Conservation (phyloP, 1,139 yeast genomes). For the Yamadazyma trypodendri region DNA sequence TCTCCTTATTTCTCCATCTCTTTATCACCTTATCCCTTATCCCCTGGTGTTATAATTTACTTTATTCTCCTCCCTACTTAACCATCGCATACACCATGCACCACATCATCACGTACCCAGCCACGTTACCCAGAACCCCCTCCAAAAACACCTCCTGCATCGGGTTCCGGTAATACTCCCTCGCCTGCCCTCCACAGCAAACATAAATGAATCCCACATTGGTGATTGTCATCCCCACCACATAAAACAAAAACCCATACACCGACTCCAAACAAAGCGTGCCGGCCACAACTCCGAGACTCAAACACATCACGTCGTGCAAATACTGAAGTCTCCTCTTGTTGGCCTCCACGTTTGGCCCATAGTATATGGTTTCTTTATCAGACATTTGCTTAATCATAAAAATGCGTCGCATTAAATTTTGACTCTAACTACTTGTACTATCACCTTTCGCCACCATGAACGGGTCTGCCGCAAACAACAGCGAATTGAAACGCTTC, state of each 20-base stretch:
- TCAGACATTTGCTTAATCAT: conserved; percentile 8
- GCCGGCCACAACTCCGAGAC: conserved; percentile 72
- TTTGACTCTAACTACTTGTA: too few species aligned
- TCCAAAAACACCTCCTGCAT: conserved; percentile 55
- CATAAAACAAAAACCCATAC: conserved; percentile 60
- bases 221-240: conserved; percentile 45
- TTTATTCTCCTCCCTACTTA: conserved; percentile 14
- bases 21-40: too few species aligned
- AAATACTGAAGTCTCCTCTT: conserved; percentile 47
- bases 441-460: not conserved
- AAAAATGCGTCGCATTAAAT: too few species aligned
- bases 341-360: conserved; percentile 33
- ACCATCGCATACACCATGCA: conserved; percentile 73
- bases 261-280: conserved; percentile 65
- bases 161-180: conserved; percentile 52
- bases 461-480: not conserved
- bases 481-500: conserved; percentile 22
- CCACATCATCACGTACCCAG: conserved; percentile 84
- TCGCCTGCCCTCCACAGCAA: conserved; percentile 44
- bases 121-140: conserved; percentile 55
- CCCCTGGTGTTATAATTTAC: too few species aligned
- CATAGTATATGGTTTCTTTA: conserved; percentile 16
- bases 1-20: too few species aligned
- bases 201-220: conserved; percentile 41
- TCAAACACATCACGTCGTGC: conserved; percentile 64